These are phyloP conservation scores for Cenococcum geophilum DNA, from an alignment of 495 filamentous ascomycete species.

Conservation along the genomic window DNA sequence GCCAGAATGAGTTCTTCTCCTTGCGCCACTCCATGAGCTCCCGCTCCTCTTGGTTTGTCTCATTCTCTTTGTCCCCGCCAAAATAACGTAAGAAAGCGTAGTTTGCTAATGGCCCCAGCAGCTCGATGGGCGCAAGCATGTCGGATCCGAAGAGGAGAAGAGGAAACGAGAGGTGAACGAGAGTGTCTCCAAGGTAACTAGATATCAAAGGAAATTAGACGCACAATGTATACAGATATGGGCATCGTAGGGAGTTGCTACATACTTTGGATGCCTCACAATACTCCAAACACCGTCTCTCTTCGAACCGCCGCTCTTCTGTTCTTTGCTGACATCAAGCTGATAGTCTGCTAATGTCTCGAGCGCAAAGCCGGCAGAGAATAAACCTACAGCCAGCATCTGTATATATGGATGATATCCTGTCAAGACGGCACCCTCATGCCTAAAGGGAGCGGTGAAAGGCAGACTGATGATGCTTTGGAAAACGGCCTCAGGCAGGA, in stretches of 20 bases:
- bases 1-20: slow-evolving; percentile 53
- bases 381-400: slow-evolving; percentile 49
- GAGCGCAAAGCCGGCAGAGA: slow-evolving; percentile 48
- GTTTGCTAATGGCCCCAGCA: slow-evolving; percentile 52
- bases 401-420: slow-evolving; percentile 36
- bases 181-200: slow-evolving; percentile 54
- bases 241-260: slow-evolving; percentile 3
- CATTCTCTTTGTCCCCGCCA: slow-evolving; percentile 50
- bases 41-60: slow-evolving; percentile 46
- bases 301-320: slow-evolving; percentile 38
- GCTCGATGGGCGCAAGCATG: slow-evolving; percentile 47
- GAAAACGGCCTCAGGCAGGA: slow-evolving; percentile 48
- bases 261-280: slow-evolving; percentile 57
- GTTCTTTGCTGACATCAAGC: slow-evolving; percentile 40
- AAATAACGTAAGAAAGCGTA: slow-evolving; percentile 52
- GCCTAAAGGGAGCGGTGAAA: slow-evolving; percentile 49
- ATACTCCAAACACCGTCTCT: slow-evolving; percentile 54
- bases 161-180: slow-evolving; percentile 49
- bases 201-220: neutral
- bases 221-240: neutral
- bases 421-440: slow-evolving; percentile 27
- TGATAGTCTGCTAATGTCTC: slow-evolving; percentile 53
- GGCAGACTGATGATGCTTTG: slow-evolving; percentile 52
- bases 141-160: slow-evolving; percentile 48
- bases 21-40: slow-evolving; percentile 46